These are phyloP conservation scores for Botryotinia globosa DNA, from an alignment of 2,329 filamentous ascomycete genomes.

Conservation along the genomic window DNA sequence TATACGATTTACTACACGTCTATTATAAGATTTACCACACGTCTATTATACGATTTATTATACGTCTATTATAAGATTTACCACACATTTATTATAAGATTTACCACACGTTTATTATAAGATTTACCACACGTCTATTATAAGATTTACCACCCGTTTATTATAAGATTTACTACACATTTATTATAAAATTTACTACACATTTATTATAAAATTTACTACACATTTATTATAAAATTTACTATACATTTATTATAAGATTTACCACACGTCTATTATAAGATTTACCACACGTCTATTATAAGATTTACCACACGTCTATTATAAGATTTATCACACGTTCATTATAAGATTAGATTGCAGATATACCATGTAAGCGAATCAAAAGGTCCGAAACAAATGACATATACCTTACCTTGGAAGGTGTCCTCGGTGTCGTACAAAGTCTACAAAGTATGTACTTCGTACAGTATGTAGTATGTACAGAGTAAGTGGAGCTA, in stretches of 20 bases:
- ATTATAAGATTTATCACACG: neutral
- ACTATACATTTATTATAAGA: too few relatives aligned
- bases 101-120: too few relatives aligned
- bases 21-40: neutral
- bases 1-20: too few relatives aligned
- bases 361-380: neutral
- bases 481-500: neutral
- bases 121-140: neutral
- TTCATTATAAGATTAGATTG: conserved; percentile 10
- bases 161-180: neutral
- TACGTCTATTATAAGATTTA: conserved; percentile 3
- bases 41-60: conserved; percentile 6
- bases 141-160: too few relatives aligned
- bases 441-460: too few relatives aligned
- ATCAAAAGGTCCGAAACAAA: neutral
- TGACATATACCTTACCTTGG: neutral
- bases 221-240: conserved; percentile 2
- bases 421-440: neutral
- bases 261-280: neutral
- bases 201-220: neutral
- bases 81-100: conserved; percentile 1
- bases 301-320: neutral
- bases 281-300: too few relatives aligned
- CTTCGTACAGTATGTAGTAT: too few relatives aligned
- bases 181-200: conserved; percentile 9